Base-by-base conservation (phyloP, 192 early-diverging fungal genomes). In the Rhizophagus clarus region DNA sequence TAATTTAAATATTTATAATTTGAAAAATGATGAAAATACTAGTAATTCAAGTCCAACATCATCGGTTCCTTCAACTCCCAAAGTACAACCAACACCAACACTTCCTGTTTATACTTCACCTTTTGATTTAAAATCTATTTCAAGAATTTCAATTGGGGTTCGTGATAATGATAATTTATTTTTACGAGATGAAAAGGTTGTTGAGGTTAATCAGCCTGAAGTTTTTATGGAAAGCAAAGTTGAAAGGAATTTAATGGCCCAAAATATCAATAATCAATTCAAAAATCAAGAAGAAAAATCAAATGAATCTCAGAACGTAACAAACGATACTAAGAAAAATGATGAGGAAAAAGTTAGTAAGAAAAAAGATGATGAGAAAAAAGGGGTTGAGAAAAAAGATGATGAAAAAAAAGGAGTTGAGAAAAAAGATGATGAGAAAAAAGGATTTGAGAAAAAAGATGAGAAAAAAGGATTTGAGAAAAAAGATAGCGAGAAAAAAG, bases 111-210 rank as follows among this genome's bases (percentile, higher is more conserved):
- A 31, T n/a, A 37, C 22, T 37, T 51, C 71, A 26, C 4, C 45
- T 45, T 3, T 32, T 4, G n/a, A 14, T 47, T 22, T 6, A n/a
- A 49, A 37, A 72, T 10, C 42, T 51, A 17, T 76, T 8, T 76
- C 74, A 76, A 60, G 31, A 9, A 40, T 76, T 28, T 76, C 74
- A 24, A 76, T 76, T 14, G 74, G 74, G 4, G 11, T 76, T 76
- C 60, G 61, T 76, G 15, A 28, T 37, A 9, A 62, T 60, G 74
- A 76, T 76, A 7, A 32, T 61, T 22, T 49, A 26, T 76, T 62
- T 62, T 40, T 76, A 34, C 51, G 74, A 0, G 40, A 76, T 76
- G 74, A 76, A 34, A 72, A 72, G 11, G 71, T 49, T 49, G 45
- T 72, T 29, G 71, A 72, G 17, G 26, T 72, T 29, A 7, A 49